A percentile compares a stretch with the other conserved stretches of the same genome.
Evolutionary conservation across 2,329 filamentous ascomycete genomes (phyloP).

Genomic region (Botrytis byssoidea): DNA sequence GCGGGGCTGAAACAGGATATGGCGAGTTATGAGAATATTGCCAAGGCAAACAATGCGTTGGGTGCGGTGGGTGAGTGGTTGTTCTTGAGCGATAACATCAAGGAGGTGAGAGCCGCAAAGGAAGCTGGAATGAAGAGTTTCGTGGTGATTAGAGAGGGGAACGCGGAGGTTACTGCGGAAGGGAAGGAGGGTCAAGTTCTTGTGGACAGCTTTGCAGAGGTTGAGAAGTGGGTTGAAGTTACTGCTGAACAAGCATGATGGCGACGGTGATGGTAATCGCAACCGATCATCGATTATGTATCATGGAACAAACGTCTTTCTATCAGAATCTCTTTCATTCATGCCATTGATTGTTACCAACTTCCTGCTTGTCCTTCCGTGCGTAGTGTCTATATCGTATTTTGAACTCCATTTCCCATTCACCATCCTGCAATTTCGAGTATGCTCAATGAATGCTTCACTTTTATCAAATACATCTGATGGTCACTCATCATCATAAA

Average conservation of each 20-base stretch:
- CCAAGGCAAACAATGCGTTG: slow-evolving; percentile 39
- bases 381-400: not conserved
- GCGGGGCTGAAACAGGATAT: slow-evolving; percentile 70
- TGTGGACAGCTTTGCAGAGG: slow-evolving; percentile 34
- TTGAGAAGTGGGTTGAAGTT: slow-evolving; percentile 16
- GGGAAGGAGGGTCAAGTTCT: slow-evolving; percentile 40
- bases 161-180: slow-evolving; percentile 57
- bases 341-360: not conserved
- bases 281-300: not conserved
- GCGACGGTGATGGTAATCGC: not conserved
- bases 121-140: slow-evolving; percentile 62
- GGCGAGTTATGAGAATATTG: slow-evolving; percentile 57
- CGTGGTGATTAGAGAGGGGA: slow-evolving; percentile 67
- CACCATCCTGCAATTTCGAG: not conserved
- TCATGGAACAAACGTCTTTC: not conserved
- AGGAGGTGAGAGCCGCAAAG: slow-evolving; percentile 63
- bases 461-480: not conserved
- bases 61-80: slow-evolving; percentile 56
- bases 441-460: not conserved
- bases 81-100: slow-evolving; percentile 80
- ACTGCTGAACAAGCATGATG: not conserved
- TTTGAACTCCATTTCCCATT: not conserved
- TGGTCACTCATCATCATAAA: not conserved
- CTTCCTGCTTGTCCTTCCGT: not conserved
- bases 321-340: not conserved